Conservation (phyloP, 495 filamentous ascomycete species). For the Tuber brumale region DNA sequence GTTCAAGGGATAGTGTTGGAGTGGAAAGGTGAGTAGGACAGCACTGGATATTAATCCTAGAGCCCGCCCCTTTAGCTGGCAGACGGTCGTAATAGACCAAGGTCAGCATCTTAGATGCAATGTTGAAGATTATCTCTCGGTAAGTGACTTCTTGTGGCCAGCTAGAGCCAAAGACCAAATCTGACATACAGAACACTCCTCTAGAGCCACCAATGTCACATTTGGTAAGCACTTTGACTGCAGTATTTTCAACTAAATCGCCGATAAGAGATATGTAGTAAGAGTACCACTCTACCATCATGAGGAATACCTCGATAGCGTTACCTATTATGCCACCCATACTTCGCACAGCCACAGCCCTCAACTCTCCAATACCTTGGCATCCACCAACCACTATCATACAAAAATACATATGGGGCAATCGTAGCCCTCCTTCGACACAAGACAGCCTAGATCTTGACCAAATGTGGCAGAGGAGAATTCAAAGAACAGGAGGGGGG, state of each 20-base stretch:
- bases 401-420: not conserved
- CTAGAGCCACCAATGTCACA: too few species aligned
- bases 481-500: slow-evolving; percentile 29
- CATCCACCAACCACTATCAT: not conserved
- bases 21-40: not conserved
- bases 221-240: not conserved
- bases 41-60: not conserved
- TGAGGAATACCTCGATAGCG: slow-evolving; percentile 26
- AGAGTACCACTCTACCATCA: slow-evolving; percentile 30
- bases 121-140: slow-evolving; percentile 26
- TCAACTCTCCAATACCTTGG: not conserved
- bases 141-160: not conserved
- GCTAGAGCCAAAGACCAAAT: not conserved
- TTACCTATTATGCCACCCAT: slow-evolving; percentile 23
- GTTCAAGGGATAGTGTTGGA: slow-evolving; percentile 24
- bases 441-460: not conserved
- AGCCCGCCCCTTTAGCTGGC: not conserved
- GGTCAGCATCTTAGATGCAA: slow-evolving; percentile 20
- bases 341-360: not conserved
- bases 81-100: slow-evolving; percentile 16
- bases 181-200: slow-evolving; percentile 1
- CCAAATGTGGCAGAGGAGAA: slow-evolving; percentile 19
- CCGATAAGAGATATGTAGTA: slow-evolving; percentile 8
- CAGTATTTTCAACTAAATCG: not conserved
- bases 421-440: not conserved